A percentile compares a stretch with the other conserved stretches of the same genome.
These are phyloP conservation scores for Pseudovirgaria hyperparasitica DNA, from an alignment of 2,329 filamentous ascomycete genomes.

Conservation along the genomic window DNA sequence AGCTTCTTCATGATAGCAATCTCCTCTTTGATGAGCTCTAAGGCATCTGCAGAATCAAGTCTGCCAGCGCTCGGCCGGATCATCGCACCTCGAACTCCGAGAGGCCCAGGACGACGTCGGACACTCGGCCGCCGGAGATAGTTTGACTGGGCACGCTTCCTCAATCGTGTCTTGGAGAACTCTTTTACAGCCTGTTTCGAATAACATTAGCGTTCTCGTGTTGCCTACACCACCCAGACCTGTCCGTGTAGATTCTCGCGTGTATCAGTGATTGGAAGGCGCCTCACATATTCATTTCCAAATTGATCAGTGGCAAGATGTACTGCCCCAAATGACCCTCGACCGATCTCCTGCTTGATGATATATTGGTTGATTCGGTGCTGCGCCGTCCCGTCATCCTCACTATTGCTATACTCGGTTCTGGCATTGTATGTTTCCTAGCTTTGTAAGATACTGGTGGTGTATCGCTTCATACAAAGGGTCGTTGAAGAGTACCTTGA, in stretches of 20 bases:
- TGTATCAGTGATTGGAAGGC: slow-evolving; percentile 15
- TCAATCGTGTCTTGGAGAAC: slow-evolving; percentile 84
- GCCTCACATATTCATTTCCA: slow-evolving; percentile 78
- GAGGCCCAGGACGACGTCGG: slow-evolving; percentile 38
- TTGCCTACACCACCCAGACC: slow-evolving; percentile 2
- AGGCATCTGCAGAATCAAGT: slow-evolving; percentile 40
- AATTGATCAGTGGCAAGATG: slow-evolving; percentile 84
- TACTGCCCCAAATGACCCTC: slow-evolving; percentile 88
- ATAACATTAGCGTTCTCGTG: slow-evolving; percentile 16
- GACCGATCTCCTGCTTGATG: slow-evolving; percentile 90
- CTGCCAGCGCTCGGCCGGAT: slow-evolving; percentile 41
- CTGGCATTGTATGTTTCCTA: slow-evolving; percentile 86
- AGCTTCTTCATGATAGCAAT: slow-evolving; percentile 99
- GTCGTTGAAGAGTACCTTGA: slow-evolving; percentile 40
- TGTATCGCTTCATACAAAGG: background rate
- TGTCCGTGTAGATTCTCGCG: slow-evolving; percentile 3
- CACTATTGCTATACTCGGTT: slow-evolving; percentile 75
- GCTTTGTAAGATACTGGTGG: background rate
- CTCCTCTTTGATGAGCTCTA: slow-evolving; percentile 86
- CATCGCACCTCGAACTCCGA: too few relatives aligned
- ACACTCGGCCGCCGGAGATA: slow-evolving; percentile 56
- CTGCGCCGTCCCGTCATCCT: slow-evolving; percentile 66
- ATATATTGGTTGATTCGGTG: slow-evolving; percentile 91
- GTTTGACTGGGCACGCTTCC: slow-evolving; percentile 82
- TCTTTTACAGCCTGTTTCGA: slow-evolving; percentile 74